Evolutionary conservation across 768 basidiomycete genomes (phyloP).

Genomic region (Russula foetens): DNA sequence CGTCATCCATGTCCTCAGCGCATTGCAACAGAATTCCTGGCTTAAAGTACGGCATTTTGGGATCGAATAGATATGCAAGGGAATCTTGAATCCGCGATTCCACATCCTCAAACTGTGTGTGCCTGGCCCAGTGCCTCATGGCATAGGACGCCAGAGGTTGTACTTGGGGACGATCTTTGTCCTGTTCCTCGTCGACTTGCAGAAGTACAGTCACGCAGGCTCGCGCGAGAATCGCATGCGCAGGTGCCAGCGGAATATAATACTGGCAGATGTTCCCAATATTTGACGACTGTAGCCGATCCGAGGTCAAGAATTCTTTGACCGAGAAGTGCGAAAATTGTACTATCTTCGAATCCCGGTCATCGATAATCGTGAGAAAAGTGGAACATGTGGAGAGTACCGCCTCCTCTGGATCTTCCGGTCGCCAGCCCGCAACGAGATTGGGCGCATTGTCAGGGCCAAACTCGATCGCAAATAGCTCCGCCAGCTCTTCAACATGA

Average conservation of each 20-base stretch:
- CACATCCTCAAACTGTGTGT: not conserved
- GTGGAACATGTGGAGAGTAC: not conserved
- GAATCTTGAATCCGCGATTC: not conserved
- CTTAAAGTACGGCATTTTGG: not conserved
- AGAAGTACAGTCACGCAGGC: not conserved
- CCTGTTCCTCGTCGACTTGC: not conserved
- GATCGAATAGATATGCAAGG: not conserved
- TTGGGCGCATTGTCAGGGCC: not conserved
- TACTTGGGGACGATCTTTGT: not conserved
- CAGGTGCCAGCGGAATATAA: not conserved
- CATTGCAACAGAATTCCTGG: not conserved
- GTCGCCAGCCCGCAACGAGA: not conserved
- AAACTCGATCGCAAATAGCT: not conserved
- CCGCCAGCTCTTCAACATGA: not conserved
- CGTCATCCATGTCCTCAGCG: no score
- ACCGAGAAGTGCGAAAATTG: not conserved
- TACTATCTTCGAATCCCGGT: not conserved
- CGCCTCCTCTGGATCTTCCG: not conserved
- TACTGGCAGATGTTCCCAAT: not conserved
- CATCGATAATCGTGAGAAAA: not conserved
- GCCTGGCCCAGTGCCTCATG: not conserved
- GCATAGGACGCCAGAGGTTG: not conserved
- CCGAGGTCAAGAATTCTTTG: not conserved
- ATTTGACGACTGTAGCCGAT: not conserved
- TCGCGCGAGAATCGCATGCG: not conserved